phyloP scores from a whole-genome alignment of 2,329 filamentous ascomycete genomes.

The Talaromyces sp. region DNA sequence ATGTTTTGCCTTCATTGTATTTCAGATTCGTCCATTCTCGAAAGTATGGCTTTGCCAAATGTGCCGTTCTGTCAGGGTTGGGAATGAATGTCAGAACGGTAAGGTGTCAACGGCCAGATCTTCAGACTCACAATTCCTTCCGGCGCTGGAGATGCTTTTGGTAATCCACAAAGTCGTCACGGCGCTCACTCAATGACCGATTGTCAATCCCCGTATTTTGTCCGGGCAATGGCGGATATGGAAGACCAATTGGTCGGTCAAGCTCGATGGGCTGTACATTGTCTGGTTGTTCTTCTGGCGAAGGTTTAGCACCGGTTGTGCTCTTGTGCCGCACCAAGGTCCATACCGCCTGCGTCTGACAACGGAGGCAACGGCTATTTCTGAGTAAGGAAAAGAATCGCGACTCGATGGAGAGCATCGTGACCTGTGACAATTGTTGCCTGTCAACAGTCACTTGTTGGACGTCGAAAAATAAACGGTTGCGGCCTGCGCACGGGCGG shows the following conservation, averaged over 20 bases:
- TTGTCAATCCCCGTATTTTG: conserved; percentile 77
- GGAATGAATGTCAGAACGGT: background rate
- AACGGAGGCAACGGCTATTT: conserved; percentile 33
- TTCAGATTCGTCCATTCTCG: conserved; percentile 89
- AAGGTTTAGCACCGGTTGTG: conserved; percentile 16
- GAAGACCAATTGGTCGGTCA: conserved; percentile 76
- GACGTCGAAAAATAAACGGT: conserved; percentile 21
- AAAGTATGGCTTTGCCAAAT: conserved; percentile 86
- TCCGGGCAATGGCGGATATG: conserved; percentile 66
- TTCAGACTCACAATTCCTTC: conserved; percentile 63
- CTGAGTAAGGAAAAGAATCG: conserved; percentile 23
- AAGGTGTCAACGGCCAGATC: background rate
- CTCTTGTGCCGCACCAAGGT: conserved; percentile 23
- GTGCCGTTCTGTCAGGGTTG: conserved; percentile 56
- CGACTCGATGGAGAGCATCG: conserved; percentile 22
- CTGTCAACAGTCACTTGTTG: background rate
- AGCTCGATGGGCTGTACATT: conserved; percentile 54
- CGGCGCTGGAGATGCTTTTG: conserved; percentile 77
- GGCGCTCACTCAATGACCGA: conserved; percentile 64
- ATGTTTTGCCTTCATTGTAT: conserved; percentile 83
- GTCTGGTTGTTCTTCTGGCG: conserved; percentile 23
- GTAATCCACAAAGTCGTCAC: conserved; percentile 78
- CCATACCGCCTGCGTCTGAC: conserved; percentile 32
- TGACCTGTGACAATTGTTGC: conserved; percentile 7
- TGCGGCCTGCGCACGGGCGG: conserved; percentile 3